These are phyloP conservation scores for Benincasa hispida DNA, from an alignment of 306 rosid species.

Conservation along the genomic window DNA sequence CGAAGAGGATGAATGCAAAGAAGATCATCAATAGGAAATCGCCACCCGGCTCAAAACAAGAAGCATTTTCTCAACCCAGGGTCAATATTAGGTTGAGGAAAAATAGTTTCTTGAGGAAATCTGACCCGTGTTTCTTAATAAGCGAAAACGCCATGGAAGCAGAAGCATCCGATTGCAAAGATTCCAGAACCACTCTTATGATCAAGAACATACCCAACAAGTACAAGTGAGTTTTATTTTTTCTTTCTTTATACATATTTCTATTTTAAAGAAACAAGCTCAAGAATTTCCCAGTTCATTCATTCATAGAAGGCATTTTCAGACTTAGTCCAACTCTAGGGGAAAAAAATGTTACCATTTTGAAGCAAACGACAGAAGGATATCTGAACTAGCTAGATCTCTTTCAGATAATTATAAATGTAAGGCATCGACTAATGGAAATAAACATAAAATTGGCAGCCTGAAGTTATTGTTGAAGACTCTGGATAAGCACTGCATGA, in stretches of 20 bases:
- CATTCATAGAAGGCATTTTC: neutral
- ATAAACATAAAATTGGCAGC: slow-evolving; percentile 21
- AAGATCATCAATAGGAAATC: slow-evolving; percentile 9
- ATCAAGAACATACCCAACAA: slow-evolving; percentile 93
- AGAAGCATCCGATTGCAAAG: slow-evolving; percentile 29
- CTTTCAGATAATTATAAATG: neutral
- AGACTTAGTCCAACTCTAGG: neutral
- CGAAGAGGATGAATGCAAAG: slow-evolving; percentile 10
- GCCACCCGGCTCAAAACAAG: slow-evolving; percentile 3
- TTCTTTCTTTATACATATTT: neutral
- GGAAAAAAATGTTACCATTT: neutral
- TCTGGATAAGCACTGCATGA: slow-evolving; percentile 89
- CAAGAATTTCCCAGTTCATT: neutral
- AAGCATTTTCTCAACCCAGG: slow-evolving; percentile 8
- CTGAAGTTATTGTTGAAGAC: slow-evolving; percentile 72
- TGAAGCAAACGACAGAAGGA: neutral
- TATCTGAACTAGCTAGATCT: neutral
- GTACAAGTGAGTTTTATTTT: slow-evolving; percentile 44
- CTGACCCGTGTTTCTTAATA: slow-evolving; percentile 2
- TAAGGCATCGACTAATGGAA: neutral
- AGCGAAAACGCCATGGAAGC: neutral
- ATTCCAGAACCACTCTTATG: slow-evolving; percentile 80
- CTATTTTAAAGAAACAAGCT: neutral
- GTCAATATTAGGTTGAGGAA: slow-evolving; percentile 33
- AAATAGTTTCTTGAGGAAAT: slow-evolving; percentile 24